Conservation (phyloP, 148 eudicot genomes). For the Vaccinium darrowii region DNA sequence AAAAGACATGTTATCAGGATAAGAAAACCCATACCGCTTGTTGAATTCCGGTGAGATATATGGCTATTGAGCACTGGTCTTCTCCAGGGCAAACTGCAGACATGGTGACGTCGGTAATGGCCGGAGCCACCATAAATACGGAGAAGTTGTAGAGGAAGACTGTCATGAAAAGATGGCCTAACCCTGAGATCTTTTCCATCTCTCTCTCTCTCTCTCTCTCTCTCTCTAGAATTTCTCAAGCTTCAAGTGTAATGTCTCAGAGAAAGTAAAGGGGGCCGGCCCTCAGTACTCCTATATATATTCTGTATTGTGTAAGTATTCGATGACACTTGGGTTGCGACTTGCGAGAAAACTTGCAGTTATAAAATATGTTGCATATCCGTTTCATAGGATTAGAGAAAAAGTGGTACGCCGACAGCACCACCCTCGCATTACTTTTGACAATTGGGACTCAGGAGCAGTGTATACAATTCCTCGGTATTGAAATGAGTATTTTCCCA, state of each 20-base stretch:
- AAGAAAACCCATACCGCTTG: constrained; percentile 27
- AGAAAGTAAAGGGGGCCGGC: neutral
- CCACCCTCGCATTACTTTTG: too few relatives aligned
- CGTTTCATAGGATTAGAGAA: too few relatives aligned
- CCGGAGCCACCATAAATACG: constrained; percentile 36
- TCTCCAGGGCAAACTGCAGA: constrained; percentile 44
- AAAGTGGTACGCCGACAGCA: neutral
- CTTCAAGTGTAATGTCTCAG: neutral
- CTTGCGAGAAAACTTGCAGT: neutral
- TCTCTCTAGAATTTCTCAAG: neutral
- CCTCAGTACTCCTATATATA: too few relatives aligned
- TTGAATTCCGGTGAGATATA: constrained; percentile 44
- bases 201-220: constrained; percentile 8
- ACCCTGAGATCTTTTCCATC: constrained; percentile 7
- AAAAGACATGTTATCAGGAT: neutral
- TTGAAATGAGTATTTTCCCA: too few relatives aligned
- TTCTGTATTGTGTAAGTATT: too few relatives aligned
- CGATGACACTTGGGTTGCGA: neutral
- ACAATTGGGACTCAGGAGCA: too few relatives aligned
- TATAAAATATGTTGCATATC: neutral
- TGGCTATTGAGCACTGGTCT: constrained; percentile 42
- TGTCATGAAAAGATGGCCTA: constrained; percentile 40
- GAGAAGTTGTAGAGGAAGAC: constrained; percentile 33
- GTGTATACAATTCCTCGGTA: too few relatives aligned
- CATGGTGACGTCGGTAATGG: constrained; percentile 48